These are phyloP conservation scores for Fraxinus platypoda DNA, from an alignment of 305 asterid genomes.

Conservation along the genomic window DNA sequence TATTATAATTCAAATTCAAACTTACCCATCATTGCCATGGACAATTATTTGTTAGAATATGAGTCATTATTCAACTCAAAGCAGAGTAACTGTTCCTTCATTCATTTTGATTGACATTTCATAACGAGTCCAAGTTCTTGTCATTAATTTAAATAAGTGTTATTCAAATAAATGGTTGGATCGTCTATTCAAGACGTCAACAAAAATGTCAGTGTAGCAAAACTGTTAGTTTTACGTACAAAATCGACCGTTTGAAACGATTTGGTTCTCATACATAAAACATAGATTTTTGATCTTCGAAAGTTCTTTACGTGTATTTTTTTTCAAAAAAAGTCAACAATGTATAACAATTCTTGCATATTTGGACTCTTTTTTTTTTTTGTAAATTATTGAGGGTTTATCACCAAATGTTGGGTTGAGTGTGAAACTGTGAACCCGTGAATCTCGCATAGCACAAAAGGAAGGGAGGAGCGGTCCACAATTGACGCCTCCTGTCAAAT, in stretches of 20 bases:
- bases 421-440: constrained; percentile 5
- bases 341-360: not conserved
- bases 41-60: not conserved
- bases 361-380: no score
- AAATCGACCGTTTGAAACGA: not conserved
- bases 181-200: no score
- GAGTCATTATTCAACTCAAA: no score
- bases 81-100: no score
- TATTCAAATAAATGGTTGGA: no score
- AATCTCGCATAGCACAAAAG: not conserved
- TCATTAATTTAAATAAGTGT: no score
- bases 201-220: no score
- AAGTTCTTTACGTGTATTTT: not conserved
- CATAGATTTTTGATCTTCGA: not conserved
- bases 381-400: no score
- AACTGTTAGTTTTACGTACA: not conserved
- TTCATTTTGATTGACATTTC: no score
- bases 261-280: not conserved
- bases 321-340: not conserved
- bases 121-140: no score
- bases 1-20: not conserved
- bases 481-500: not conserved
- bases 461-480: not conserved
- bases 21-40: not conserved
- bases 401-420: not conserved